Percentiles rank a stretch among this genome's conserved stretches.
Conservation (phyloP, 768 basidiomycete species). For the Leccinum variicolor region DNA sequence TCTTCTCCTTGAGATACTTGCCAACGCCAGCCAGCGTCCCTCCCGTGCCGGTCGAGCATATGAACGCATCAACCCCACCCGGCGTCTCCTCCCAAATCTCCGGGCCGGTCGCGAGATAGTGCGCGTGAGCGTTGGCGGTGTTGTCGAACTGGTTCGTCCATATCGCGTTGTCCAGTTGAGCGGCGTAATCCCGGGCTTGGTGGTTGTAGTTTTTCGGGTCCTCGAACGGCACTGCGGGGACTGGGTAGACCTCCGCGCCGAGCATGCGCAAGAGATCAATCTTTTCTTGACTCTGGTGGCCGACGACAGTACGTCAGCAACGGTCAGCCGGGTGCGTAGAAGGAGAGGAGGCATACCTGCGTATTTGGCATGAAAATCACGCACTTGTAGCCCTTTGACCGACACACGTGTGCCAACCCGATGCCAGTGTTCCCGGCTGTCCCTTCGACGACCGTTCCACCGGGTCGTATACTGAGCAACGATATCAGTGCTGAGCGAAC, state of each 20-base stretch:
- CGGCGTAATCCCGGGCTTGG: conserved; percentile 88
- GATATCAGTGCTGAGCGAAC: not conserved
- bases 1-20: conserved; percentile 79
- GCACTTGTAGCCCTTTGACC: conserved; percentile 91
- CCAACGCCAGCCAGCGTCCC: conserved; percentile 93
- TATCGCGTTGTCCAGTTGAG: conserved; percentile 69
- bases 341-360: conserved; percentile 48
- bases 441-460: conserved; percentile 97
- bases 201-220: conserved; percentile 97
- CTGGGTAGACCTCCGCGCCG: conserved; percentile 94
- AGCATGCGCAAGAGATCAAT: conserved; percentile 97
- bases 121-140: conserved; percentile 82
- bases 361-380: conserved; percentile 99
- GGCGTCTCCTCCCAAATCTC: conserved; percentile 93
- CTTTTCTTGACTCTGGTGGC: conserved; percentile 87
- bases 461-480: conserved; percentile 69
- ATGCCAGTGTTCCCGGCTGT: conserved; percentile 99
- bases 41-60: conserved; percentile 93
- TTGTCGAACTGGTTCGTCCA: conserved; percentile 99
- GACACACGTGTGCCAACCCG: conserved; percentile 91
- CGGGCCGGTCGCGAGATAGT: conserved; percentile 89
- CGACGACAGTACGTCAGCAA: not conserved
- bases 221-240: conserved; percentile 95
- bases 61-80: conserved; percentile 83
- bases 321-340: too few relatives aligned